phyloP scores from a whole-genome alignment of 306 rosid genomes.

The Oxytropis ochrocephala region DNA sequence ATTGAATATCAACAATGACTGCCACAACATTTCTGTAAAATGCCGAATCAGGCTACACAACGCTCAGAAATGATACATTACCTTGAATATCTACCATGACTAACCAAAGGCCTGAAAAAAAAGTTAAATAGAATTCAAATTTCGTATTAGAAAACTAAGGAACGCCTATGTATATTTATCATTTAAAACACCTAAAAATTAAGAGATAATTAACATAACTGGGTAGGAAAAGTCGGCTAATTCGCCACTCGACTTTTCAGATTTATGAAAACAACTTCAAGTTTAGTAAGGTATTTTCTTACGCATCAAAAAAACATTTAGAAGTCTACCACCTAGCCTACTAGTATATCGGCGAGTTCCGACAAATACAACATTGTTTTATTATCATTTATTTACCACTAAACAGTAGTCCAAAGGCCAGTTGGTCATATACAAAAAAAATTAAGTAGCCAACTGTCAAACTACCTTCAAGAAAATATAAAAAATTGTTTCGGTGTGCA shows the following conservation, averaged over 20 bases:
- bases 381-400: not conserved
- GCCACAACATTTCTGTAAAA: conserved; percentile 43
- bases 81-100: conserved; percentile 30
- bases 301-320: not conserved
- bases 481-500: not conserved
- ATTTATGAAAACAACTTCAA: not conserved
- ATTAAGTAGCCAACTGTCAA: not conserved
- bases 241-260: not conserved
- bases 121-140: not conserved
- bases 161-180: not conserved
- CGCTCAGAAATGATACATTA: conserved; percentile 37
- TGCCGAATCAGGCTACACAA: conserved; percentile 39
- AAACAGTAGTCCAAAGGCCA: not conserved
- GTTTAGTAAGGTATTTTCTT: not conserved
- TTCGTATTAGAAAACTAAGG: not conserved
- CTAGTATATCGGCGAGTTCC: not conserved
- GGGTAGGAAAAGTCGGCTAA: not conserved
- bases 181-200: not conserved
- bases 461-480: conserved; percentile 3
- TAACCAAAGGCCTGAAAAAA: conserved; percentile 37
- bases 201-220: not conserved
- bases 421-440: not conserved
- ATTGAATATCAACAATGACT: conserved; percentile 38
- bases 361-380: not conserved
- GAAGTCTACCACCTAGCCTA: not conserved